Evolutionary conservation across 2,329 filamentous ascomycete genomes (phyloP).

Genomic region (Penicillium sp.): DNA sequence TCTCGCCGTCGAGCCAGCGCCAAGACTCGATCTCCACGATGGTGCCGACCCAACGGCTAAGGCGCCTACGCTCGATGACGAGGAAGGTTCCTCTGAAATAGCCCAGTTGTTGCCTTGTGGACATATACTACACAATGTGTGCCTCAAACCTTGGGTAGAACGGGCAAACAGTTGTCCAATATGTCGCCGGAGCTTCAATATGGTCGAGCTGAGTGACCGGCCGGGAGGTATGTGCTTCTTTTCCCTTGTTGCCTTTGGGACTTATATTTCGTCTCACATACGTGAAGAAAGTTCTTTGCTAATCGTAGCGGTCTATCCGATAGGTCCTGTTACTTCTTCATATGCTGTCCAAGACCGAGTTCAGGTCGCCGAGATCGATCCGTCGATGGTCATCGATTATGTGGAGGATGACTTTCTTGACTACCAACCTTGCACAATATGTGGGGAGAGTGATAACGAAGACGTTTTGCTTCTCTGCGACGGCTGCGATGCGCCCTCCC

Average conservation of each 20-base stretch:
- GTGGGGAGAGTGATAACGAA: constrained; percentile 77
- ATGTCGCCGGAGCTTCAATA: constrained; percentile 88
- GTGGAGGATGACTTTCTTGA: constrained; percentile 65
- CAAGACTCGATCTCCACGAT: constrained; percentile 46
- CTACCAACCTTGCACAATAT: constrained; percentile 78
- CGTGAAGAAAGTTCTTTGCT: background rate
- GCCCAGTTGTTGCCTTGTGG: constrained; percentile 75
- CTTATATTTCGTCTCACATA: background rate
- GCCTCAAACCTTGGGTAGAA: constrained; percentile 91
- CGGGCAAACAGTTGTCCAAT: constrained; percentile 98
- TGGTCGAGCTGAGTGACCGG: constrained; percentile 79
- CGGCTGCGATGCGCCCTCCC: constrained; percentile 84
- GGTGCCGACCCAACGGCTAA: constrained; percentile 31
- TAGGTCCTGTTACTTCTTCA: constrained; percentile 61
- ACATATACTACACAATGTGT: constrained; percentile 90
- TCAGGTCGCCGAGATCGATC: constrained; percentile 84
- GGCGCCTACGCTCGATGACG: constrained; percentile 36
- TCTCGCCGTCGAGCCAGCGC: constrained; percentile 48
- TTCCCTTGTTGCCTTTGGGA: constrained; percentile 5
- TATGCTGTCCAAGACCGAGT: constrained; percentile 58
- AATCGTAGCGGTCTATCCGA: background rate
- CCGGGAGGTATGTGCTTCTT: constrained; percentile 69
- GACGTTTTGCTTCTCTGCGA: constrained; percentile 88
- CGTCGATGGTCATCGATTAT: constrained; percentile 70
- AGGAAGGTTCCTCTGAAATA: constrained; percentile 56